Percentiles rank a stretch among this genome's conserved stretches.
Conservation (phyloP, 2,329 filamentous ascomycete genomes). For the Ophiostoma piceae region DNA sequence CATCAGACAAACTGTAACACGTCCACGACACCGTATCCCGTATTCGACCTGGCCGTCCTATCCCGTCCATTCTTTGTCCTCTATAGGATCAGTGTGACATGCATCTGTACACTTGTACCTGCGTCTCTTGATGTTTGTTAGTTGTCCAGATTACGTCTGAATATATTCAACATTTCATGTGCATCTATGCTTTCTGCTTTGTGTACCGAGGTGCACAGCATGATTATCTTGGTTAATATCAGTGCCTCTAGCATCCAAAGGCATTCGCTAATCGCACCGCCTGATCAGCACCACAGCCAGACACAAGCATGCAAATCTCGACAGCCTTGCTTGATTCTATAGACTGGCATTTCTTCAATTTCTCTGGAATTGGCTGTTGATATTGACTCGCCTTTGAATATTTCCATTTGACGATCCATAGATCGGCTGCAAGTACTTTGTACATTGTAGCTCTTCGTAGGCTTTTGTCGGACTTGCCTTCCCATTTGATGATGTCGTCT, state of each 20-base stretch:
- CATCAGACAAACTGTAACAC: neutral
- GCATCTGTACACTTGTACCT: slow-evolving; percentile 8
- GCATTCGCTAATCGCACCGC: neutral
- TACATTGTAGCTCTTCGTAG: neutral
- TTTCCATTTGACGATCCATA: neutral
- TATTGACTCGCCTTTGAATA: too few relatives aligned
- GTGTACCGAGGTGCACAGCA: neutral
- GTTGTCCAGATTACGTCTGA: neutral
- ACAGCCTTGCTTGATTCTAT: neutral
- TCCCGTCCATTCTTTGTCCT: neutral
- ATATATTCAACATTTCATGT: neutral
- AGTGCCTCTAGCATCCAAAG: too few relatives aligned
- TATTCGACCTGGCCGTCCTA: neutral
- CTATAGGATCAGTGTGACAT: slow-evolving; percentile 3
- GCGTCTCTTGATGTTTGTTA: neutral
- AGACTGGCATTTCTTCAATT: neutral
- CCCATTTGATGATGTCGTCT: neutral
- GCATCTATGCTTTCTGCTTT: neutral
- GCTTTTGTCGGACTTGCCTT: neutral
- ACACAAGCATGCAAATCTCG: neutral
- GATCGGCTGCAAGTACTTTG: neutral
- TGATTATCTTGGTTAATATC: neutral
- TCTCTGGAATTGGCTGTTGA: neutral
- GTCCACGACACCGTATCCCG: neutral
- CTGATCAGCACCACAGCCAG: neutral